These are phyloP conservation scores for Cylindrotheca closterium DNA, from an alignment of 108 stramenopile species.

Conservation along the genomic window DNA sequence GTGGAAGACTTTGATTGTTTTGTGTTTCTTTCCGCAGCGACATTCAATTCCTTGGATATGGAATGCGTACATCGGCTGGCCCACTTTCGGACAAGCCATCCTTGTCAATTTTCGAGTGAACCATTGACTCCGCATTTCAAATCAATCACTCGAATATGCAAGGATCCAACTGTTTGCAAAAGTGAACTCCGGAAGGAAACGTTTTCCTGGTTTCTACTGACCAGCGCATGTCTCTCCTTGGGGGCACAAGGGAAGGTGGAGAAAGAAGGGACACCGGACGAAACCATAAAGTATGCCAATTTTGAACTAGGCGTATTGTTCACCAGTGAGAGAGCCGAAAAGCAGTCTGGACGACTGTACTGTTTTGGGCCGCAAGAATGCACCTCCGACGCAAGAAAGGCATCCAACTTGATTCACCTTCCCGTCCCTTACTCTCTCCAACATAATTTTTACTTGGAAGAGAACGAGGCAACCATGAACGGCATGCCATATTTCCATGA, in stretches of 20 bases:
- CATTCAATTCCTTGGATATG: slow-evolving; percentile 60
- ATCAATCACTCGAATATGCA: slow-evolving; percentile 53
- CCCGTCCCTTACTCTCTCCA: slow-evolving; percentile 68
- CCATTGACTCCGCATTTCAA: slow-evolving; percentile 64
- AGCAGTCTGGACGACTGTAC: slow-evolving; percentile 50
- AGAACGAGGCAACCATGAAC: slow-evolving; percentile 47
- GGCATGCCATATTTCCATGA: slow-evolving; percentile 78
- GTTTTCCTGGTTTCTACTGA: slow-evolving; percentile 74
- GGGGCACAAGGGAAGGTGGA: slow-evolving; percentile 72
- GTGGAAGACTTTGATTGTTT: no score
- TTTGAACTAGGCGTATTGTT: slow-evolving; percentile 87
- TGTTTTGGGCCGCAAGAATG: slow-evolving; percentile 45
- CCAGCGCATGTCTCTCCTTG: slow-evolving; percentile 75
- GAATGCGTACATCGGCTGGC: slow-evolving; percentile 62
- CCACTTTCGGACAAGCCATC: slow-evolving; percentile 39
- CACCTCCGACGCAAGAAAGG: slow-evolving; percentile 4
- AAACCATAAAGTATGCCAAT: slow-evolving; percentile 57
- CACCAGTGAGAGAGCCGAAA: slow-evolving; percentile 27
- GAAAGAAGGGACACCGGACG: slow-evolving; percentile 21
- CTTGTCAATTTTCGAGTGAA: slow-evolving; percentile 10
- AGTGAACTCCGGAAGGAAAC: slow-evolving; percentile 34
- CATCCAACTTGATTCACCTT: slow-evolving; percentile 51
- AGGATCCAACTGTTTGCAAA: slow-evolving; percentile 17
- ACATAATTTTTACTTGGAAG: slow-evolving; percentile 51
- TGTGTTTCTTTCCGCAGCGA: slow-evolving; percentile 63